Conservation (phyloP, 2,329 filamentous ascomycete genomes). For the Trichoderma guizhouense region DNA sequence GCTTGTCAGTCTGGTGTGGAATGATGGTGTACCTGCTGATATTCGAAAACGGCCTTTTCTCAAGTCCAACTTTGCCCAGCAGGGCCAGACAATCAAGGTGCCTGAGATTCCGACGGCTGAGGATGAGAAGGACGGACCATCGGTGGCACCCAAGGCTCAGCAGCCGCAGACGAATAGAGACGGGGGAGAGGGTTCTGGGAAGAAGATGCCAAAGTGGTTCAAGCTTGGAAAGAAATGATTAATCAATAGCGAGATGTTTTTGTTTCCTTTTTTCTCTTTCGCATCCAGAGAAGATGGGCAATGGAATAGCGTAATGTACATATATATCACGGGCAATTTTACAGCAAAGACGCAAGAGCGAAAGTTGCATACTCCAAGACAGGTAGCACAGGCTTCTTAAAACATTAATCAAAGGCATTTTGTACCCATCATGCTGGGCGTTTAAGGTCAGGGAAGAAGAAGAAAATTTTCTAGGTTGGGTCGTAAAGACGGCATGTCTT, state of each 20-base stretch:
- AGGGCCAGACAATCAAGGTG: slow-evolving; percentile 65
- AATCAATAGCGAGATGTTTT: neutral
- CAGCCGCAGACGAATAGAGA: slow-evolving; percentile 37
- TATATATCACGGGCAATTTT: neutral
- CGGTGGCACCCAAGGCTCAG: slow-evolving; percentile 23
- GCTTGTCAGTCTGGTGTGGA: slow-evolving; percentile 75
- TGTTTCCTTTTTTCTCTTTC: neutral
- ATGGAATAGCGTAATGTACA: neutral
- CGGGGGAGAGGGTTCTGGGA: slow-evolving; percentile 39
- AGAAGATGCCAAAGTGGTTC: slow-evolving; percentile 66
- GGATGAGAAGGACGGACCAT: slow-evolving; percentile 34
- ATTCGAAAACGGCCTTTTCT: slow-evolving; percentile 58
- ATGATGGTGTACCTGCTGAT: slow-evolving; percentile 55
- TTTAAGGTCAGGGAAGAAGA: neutral
- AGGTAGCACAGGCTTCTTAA: neutral
- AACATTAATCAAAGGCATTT: neutral
- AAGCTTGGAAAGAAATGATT: slow-evolving; percentile 68
- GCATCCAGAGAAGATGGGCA: neutral
- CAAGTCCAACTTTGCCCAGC: slow-evolving; percentile 52
- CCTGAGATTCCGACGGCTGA: slow-evolving; percentile 49
- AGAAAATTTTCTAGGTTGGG: neutral
- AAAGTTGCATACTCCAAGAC: neutral
- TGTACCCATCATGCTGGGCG: neutral
- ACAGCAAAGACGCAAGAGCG: neutral
- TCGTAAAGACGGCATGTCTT: neutral